phyloP scores from a whole-genome alignment of 202 grass and related monocot species.

The Alloteropsis angusta region DNA sequence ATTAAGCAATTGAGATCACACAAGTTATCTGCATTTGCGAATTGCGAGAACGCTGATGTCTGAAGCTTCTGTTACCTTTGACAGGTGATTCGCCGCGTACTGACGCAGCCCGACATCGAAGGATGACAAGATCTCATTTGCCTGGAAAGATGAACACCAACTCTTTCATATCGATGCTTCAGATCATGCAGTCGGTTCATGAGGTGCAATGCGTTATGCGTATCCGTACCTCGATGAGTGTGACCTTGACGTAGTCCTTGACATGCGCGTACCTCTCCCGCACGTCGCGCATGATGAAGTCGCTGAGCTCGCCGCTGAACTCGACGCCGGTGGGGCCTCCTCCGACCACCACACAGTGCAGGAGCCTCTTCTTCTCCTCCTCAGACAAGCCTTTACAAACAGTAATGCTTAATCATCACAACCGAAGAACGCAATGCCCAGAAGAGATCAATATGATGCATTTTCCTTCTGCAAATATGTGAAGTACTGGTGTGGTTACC shows the following conservation, averaged over 20 bases:
- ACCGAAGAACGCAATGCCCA: neutral
- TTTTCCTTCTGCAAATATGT: neutral
- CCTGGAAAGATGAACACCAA: constrained; percentile 25
- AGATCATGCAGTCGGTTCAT: neutral
- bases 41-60: neutral
- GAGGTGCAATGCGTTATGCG: neutral
- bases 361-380: constrained; percentile 60
- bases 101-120: constrained; percentile 65
- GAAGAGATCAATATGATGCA: neutral
- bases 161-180: neutral
- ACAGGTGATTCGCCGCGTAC: constrained; percentile 74
- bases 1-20: neutral
- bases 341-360: constrained; percentile 82
- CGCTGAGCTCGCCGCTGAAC: constrained; percentile 92
- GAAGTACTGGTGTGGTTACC: constrained; percentile 29
- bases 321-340: constrained; percentile 90
- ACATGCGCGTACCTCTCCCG: constrained; percentile 59
- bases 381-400: constrained; percentile 44
- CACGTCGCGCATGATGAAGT: constrained; percentile 82
- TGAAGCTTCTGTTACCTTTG: constrained; percentile 36
- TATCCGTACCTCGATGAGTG: constrained; percentile 65
- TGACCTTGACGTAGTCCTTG: constrained; percentile 85
- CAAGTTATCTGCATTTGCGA: neutral
- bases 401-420: neutral
- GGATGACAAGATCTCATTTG: constrained; percentile 79